A percentile compares a stretch with the other conserved stretches of the same genome.
These are phyloP conservation scores for Aspergillus candidus DNA, from an alignment of 2,329 filamentous ascomycete species.

Conservation along the genomic window DNA sequence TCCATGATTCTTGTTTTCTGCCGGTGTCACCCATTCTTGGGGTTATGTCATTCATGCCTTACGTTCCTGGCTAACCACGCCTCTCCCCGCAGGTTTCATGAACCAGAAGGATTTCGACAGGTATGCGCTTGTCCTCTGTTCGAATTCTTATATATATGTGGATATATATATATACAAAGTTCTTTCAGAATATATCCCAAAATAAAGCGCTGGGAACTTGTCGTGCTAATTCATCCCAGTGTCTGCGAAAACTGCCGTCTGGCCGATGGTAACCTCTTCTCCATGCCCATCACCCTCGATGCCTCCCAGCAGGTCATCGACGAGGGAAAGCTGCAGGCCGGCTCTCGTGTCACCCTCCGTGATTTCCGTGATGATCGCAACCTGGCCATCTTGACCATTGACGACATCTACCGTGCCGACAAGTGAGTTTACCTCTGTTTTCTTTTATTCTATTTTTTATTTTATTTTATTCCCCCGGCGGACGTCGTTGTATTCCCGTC, in stretches of 20 bases:
- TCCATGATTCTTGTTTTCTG: background rate
- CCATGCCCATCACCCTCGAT: constrained; percentile 95
- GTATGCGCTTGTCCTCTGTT: constrained; percentile 45
- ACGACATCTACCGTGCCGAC: constrained; percentile 92
- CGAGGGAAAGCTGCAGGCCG: constrained; percentile 67
- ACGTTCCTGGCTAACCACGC: constrained; percentile 7
- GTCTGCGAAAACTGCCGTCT: constrained; percentile 87
- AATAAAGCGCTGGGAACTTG: background rate
- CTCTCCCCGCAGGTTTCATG: constrained; percentile 69
- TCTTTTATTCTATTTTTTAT: background rate
- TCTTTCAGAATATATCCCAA: background rate
- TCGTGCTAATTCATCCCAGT: constrained; percentile 40
- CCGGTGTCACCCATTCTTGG: constrained; percentile 1
- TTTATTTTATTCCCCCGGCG: background rate
- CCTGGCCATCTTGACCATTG: constrained; percentile 88
- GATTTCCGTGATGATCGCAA: constrained; percentile 96
- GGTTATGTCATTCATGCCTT: constrained; percentile 2
- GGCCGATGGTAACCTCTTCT: constrained; percentile 82
- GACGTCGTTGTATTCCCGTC: background rate
- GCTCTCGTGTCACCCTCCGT: constrained; percentile 77
- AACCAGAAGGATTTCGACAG: constrained; percentile 94
- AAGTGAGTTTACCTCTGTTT: constrained; percentile 57
- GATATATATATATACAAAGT: constrained; percentile 1
- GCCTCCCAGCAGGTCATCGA: constrained; percentile 69
- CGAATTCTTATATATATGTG: too few species aligned